Percentiles rank a stretch among this genome's conserved stretches.
These are phyloP conservation scores for Didymellaceae sp. DNA, from an alignment of 2,329 filamentous ascomycete genomes.

Conservation along the genomic window DNA sequence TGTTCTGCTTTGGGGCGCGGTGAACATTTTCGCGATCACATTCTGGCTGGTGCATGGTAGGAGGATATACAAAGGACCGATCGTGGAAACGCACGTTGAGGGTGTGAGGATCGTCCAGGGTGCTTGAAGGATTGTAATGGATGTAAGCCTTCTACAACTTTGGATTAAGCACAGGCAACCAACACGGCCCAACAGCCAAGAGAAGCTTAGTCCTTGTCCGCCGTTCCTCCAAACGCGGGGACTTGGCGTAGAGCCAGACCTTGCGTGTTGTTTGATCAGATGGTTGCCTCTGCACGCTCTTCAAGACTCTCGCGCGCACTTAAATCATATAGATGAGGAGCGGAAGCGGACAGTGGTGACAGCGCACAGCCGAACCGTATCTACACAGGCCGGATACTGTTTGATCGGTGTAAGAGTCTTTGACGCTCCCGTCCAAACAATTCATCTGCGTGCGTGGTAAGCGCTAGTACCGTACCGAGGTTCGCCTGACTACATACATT, in stretches of 20 bases:
- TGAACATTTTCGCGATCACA: slow-evolving; percentile 23
- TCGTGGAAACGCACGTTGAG: slow-evolving; percentile 20
- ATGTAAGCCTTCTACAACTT: background rate
- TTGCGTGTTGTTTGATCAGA: no score
- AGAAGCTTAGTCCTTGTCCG: slow-evolving; percentile 2
- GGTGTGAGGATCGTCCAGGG: background rate
- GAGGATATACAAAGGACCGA: slow-evolving; percentile 24
- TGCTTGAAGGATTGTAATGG: no score
- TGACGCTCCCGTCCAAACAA: background rate
- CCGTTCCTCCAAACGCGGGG: no score
- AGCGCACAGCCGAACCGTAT: no score
- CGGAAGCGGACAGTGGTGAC: background rate
- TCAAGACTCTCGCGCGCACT: background rate
- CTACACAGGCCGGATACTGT: no score
- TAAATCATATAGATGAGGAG: background rate
- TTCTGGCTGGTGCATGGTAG: slow-evolving; percentile 26
- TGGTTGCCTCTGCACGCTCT: no score
- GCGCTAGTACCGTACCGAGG: slow-evolving; percentile 2
- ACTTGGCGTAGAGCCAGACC: no score
- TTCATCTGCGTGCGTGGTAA: background rate
- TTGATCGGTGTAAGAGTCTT: no score
- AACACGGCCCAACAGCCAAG: background rate
- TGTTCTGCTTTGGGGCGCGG: slow-evolving; percentile 24
- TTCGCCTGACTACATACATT: no score
- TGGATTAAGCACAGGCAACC: background rate